A percentile compares a stretch with the other conserved stretches of the same genome.
Evolutionary conservation across 768 basidiomycete species (phyloP).

Genomic region (Hypholoma fasciculare): DNA sequence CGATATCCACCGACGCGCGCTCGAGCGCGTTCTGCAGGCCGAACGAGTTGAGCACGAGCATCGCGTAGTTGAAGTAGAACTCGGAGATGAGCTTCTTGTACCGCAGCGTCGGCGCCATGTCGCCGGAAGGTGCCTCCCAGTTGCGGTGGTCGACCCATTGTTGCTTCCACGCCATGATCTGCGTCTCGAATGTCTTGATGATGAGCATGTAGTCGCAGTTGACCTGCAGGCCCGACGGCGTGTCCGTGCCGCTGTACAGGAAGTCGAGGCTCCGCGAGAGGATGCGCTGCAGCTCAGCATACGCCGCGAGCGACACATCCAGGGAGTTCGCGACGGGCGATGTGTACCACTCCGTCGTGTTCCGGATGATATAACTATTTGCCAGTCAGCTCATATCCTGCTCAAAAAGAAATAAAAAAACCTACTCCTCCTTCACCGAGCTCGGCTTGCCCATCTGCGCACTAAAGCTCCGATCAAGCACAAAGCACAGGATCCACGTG

Average conservation of each 20-base stretch:
- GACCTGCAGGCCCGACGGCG: constrained; percentile 79
- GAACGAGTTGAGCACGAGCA: constrained; percentile 92
- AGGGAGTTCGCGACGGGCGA: constrained; percentile 61
- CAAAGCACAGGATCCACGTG: constrained; percentile 89
- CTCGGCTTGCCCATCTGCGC: constrained; percentile 98
- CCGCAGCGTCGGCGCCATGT: constrained; percentile 24
- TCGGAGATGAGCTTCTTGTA: constrained; percentile 56
- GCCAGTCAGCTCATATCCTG: neutral
- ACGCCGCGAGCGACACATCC: constrained; percentile 73
- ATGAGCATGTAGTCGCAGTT: constrained; percentile 85
- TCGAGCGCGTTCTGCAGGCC: constrained; percentile 97
- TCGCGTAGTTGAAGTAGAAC: constrained; percentile 85
- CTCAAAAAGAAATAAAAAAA: constrained; percentile 16
- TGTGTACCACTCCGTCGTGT: constrained; percentile 73
- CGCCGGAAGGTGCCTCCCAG: constrained; percentile 30
- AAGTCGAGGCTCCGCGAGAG: constrained; percentile 88
- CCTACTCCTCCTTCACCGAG: constrained; percentile 91
- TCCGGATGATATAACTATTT: constrained; percentile 81
- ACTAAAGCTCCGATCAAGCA: constrained; percentile 85
- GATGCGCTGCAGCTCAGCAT: constrained; percentile 87
- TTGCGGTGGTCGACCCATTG: constrained; percentile 44
- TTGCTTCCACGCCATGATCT: constrained; percentile 61
- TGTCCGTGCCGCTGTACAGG: constrained; percentile 79
- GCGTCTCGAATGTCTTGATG: constrained; percentile 82
- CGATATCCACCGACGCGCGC: constrained; percentile 66